Conservation (phyloP, 495 filamentous ascomycete species). For the Aspergillus sclerotiicarbonarius region DNA sequence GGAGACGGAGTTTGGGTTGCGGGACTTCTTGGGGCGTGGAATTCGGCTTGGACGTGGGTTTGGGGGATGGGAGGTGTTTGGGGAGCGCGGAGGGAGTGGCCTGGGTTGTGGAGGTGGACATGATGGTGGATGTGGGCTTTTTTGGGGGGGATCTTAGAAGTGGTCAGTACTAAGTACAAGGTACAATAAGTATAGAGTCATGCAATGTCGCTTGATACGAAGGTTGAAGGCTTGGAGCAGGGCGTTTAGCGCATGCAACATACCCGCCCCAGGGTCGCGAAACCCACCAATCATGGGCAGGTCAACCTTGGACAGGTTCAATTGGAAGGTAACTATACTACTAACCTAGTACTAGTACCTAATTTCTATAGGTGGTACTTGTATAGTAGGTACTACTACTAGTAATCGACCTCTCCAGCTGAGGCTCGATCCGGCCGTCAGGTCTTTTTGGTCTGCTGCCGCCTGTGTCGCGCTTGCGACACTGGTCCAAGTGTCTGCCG, state of each 20-base stretch:
- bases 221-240: background rate
- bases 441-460: too few relatives aligned
- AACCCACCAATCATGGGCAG: conserved; percentile 6
- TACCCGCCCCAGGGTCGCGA: background rate
- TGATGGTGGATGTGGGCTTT: background rate
- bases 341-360: background rate
- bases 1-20: conserved; percentile 66
- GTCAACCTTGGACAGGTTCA: background rate
- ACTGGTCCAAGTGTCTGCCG: conserved; percentile 8
- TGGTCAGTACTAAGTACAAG: too few relatives aligned
- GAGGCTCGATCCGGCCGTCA: background rate
- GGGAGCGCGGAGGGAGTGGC: background rate
- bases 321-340: background rate
- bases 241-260: background rate
- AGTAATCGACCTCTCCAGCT: background rate
- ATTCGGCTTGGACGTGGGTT: background rate
- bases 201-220: background rate
- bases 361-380: background rate
- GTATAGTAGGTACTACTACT: background rate
- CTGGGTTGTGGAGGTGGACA: conserved; percentile 10
- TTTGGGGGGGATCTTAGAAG: background rate
- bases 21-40: conserved; percentile 23
- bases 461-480: background rate
- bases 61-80: background rate
- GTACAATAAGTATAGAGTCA: too few relatives aligned